Evolutionary conservation across 805 yeast species (phyloP), one percentile per base, ranked within the genome.

Genomic region (Candida ficus): DNA sequence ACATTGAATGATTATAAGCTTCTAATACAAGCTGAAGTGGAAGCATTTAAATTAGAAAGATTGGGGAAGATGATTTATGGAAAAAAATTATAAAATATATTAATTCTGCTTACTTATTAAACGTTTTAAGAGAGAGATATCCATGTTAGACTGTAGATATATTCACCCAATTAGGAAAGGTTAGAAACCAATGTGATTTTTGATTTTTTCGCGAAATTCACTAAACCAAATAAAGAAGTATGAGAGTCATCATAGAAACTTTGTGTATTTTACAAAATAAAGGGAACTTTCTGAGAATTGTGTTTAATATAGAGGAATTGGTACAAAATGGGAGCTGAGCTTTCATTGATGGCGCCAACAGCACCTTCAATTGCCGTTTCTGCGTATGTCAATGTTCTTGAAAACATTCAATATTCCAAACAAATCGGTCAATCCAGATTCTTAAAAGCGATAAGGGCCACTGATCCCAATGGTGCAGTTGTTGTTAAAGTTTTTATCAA

Each of bases 281-380:
- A n/a, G n/a, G n/a, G n/a, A n/a, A n/a, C n/a, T n/a, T n/a, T n/a
- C n/a, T n/a, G n/a, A n/a, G n/a, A n/a, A n/a, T n/a, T n/a, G n/a
- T n/a, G n/a, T n/a, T n/a, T n/a, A n/a, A n/a, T n/a, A n/a, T n/a
- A 16, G 30, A 4, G 31, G 31, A 29, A 14, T 8, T 9, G n/a
- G n/a, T 13, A 31, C 4, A 25, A 35, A 13, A 89, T 90, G 97
- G 97, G 96, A 13, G 87, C 86, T 12, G 85, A 84, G 57, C 66
- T 91, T 45, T 90, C 97, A 2, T 68, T 86, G 26, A 64, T 88
- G 58, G 86, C 96, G 9, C 96, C 96, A 11, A 80, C 95, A 3
- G 88, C 95, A 1, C 89, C 95, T 4, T 86, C 96, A 1, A 86
- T 91, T 53, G 96, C 95, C 7, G 72, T 89, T 2, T 88, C 91